Percentiles rank a stretch among this genome's conserved stretches.
phyloP scores from a whole-genome alignment of 1,284 basidiomycete species.

The Fomitiporia mediterranea region DNA sequence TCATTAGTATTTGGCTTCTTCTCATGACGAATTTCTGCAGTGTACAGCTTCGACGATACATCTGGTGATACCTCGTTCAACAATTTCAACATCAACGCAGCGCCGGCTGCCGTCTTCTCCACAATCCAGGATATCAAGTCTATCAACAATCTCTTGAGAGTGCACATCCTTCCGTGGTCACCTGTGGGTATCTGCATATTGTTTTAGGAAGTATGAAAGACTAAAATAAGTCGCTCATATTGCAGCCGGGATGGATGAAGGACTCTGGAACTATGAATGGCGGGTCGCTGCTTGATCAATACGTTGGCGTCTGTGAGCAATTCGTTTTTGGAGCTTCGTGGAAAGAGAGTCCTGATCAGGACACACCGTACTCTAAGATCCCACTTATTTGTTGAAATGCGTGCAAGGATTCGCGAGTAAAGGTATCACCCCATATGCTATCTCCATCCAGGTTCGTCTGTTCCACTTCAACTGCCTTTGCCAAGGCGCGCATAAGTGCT shows the following conservation, averaged over 20 bases:
- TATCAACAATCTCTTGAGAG: slow-evolving; percentile 37
- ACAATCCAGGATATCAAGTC: slow-evolving; percentile 46
- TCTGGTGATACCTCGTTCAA: slow-evolving; percentile 44
- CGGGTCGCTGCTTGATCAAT: slow-evolving; percentile 37
- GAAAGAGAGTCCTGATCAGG: background rate
- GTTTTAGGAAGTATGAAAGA: background rate
- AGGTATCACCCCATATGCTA: slow-evolving; percentile 45
- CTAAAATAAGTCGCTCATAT: too few species aligned
- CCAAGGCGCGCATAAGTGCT: too few species aligned
- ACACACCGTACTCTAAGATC: slow-evolving; percentile 33
- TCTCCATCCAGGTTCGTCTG: slow-evolving; percentile 39
- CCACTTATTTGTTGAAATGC: slow-evolving; percentile 48
- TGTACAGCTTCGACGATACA: slow-evolving; percentile 46
- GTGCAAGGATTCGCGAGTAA: slow-evolving; percentile 47
- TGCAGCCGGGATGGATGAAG: slow-evolving; percentile 55
- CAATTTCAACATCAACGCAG: slow-evolving; percentile 42
- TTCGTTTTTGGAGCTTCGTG: background rate
- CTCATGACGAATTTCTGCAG: too few species aligned
- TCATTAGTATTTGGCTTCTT: too few species aligned
- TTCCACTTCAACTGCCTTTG: background rate
- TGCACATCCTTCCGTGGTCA: slow-evolving; percentile 52
- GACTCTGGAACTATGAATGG: slow-evolving; percentile 44
- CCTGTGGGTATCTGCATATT: slow-evolving; percentile 35
- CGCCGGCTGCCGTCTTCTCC: slow-evolving; percentile 47
- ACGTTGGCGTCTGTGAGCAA: slow-evolving; percentile 32